phyloP scores from a whole-genome alignment of 1,284 basidiomycete species.

The Malassezia obtusa region DNA sequence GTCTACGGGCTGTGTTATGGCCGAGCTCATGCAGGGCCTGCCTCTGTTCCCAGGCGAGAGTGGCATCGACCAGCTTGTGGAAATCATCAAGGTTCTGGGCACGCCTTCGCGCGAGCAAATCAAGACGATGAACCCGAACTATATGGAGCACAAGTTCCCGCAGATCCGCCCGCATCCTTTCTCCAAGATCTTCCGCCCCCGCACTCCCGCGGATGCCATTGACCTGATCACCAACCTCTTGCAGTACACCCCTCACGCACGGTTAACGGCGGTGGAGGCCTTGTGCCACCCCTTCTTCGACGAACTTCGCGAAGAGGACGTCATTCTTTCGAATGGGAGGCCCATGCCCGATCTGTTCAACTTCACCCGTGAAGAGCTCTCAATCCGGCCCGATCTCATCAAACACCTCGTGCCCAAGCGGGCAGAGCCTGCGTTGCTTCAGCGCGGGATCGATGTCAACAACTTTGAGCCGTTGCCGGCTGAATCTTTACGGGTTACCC shows the following conservation, averaged over 20 bases:
- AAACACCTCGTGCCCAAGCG: conserved; percentile 79
- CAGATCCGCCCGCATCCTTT: conserved; percentile 77
- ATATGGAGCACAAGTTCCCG: conserved; percentile 99
- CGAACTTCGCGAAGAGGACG: conserved; percentile 68
- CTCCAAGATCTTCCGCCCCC: conserved; percentile 85
- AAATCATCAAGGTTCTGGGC: conserved; percentile 99
- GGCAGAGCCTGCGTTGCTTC: conserved; percentile 75
- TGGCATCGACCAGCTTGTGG: conserved; percentile 96
- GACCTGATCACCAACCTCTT: conserved; percentile 86
- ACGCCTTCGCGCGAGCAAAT: conserved; percentile 98
- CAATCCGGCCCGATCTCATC: conserved; percentile 87
- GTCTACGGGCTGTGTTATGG: conserved; percentile 99
- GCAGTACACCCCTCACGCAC: conserved; percentile 90
- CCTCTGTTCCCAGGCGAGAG: conserved; percentile 98
- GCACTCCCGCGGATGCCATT: conserved; percentile 90
- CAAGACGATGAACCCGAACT: conserved; percentile 99
- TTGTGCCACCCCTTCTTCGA: conserved; percentile 84
- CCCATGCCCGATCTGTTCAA: conserved; percentile 89
- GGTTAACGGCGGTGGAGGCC: conserved; percentile 82
- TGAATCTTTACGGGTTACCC: conserved; percentile 44
- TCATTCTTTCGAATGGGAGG: conserved; percentile 91
- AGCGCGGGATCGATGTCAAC: conserved; percentile 76
- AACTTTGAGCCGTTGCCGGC: conserved; percentile 57
- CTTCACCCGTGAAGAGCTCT: conserved; percentile 93
- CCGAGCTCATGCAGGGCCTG: conserved; percentile 96